Base-by-base conservation (phyloP, 345 rosid genomes). In the Hypericum androsaemum region DNA sequence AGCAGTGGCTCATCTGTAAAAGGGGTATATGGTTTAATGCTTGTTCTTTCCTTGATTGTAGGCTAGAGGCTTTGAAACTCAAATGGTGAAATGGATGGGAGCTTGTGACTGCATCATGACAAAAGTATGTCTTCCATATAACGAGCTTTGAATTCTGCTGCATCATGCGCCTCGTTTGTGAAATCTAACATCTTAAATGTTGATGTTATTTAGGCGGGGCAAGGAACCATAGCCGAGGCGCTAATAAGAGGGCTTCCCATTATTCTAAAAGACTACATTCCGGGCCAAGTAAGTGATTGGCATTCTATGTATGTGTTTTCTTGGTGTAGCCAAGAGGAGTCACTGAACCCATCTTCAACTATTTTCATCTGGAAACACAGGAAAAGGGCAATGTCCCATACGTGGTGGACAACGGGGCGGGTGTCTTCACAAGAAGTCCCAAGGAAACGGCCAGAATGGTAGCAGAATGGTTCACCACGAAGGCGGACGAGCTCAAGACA, bases 61-160 rank as follows among this genome's bases (percentile, higher is more conserved):
- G 96, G 75, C 88, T 59, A 61, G 94, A 78, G 97, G 90, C 36
- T 88, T 92, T 4, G 94, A 92, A 64, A 92, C 83, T 7, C 79
- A 78, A 54, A 92, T 92, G 96, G 84, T 84, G 88, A 92, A 85
- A 68, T 92, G 98, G 98, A 92, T 92, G 96, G 96, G 94, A 71
- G 88, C 88, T 73, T 81, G 88, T 60, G 89, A 92, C 80, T 88
- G 96, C 86, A 80, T 84, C 64, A 92, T 92, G 17, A 86, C 94
- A 5, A 83, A 83, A 54, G 89, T 78, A 71, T 17, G 72, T 41
- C 32, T 22, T 22, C 47, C 0, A 12, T 35, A 6, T 54, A 37
- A 37, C 13, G 14, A 10, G 13, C 11, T 55, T 43, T 6, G 12
- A 38, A 7, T 3, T 12, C 45, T 11, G 44, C 8, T 2, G 35